Evolutionary conservation across 257 asterid genomes (phyloP).

Genomic region (Fraxinus anomala): DNA sequence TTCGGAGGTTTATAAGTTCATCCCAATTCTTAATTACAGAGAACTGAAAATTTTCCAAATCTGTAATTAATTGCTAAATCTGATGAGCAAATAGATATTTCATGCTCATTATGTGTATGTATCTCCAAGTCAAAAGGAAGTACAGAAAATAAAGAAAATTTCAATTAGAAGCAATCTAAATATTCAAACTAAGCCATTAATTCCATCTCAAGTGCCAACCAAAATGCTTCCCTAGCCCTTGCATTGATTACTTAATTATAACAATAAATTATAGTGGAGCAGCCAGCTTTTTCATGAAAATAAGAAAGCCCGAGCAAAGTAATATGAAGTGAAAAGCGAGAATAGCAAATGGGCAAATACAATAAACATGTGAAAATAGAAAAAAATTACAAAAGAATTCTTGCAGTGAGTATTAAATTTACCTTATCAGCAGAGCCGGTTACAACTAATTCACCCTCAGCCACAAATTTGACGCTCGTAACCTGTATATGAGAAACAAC

Average conservation of each 20-base stretch:
- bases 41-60: not conserved
- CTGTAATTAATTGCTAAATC: too few species aligned
- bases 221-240: not conserved
- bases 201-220: not conserved
- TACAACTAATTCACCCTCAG: constrained; percentile 73
- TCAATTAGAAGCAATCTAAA: constrained; percentile 1
- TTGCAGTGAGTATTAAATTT: not conserved
- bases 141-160: not conserved
- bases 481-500: constrained; percentile 45
- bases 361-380: not conserved
- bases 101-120: too few species aligned
- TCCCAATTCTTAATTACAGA: constrained; percentile 6
- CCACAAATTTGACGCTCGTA: constrained; percentile 81
- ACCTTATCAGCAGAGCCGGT: constrained; percentile 98
- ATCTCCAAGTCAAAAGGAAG: not conserved
- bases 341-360: too few species aligned
- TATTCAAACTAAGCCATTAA: constrained; percentile 12
- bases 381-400: too few species aligned
- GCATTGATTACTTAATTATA: not conserved
- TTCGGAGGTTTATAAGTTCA: not conserved
- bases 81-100: too few species aligned
- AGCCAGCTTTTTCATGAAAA: constrained; percentile 1
- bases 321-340: too few species aligned
- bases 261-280: not conserved
- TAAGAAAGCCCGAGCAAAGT: too few species aligned